Evolutionary conservation across 768 basidiomycete species (phyloP), one percentile per base, ranked within the genome.

Genomic region (Suillus tomentosus): DNA sequence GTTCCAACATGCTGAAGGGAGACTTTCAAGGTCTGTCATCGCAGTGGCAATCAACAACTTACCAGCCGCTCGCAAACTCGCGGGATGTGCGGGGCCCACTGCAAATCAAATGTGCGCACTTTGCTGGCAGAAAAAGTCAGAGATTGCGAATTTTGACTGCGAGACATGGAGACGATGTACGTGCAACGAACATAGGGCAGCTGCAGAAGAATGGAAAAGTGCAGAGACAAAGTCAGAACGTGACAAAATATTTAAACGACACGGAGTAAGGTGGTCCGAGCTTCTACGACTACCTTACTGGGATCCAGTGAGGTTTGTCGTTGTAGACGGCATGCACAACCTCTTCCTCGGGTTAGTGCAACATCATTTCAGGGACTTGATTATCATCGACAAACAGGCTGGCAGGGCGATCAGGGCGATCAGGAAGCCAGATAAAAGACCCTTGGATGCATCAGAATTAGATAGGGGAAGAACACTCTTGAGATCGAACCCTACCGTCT

Each of bases 261-360:
- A 62, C 51, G 74, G 77, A 7, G 60, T 78, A 11, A 64, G 73
- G 0, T 80, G 72, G 69, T 72, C 75, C 6, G 67, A 70, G 24
- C 54, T 78, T 1, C 65, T 74, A 8, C 61, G 67, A 14, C 73
- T 80, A 5, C 73, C 76, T 7, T 79, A 80, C 64, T 79, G 74
- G 70, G 67, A n/a, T n/a, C n/a, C n/a, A n/a, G n/a, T n/a, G n/a
- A n/a, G n/a, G n/a, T n/a, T n/a, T n/a, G n/a, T n/a, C n/a, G n/a
- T n/a, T n/a, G n/a, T n/a, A n/a, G n/a, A n/a, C n/a, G n/a, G n/a
- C n/a, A n/a, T n/a, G n/a, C n/a, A n/a, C n/a, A n/a, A n/a, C n/a
- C n/a, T n/a, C n/a, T n/a, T n/a, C n/a, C n/a, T n/a, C n/a, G n/a
- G n/a, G n/a, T n/a, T n/a, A n/a, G n/a, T n/a, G n/a, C n/a, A n/a